Conservation (phyloP, 495 filamentous ascomycete species). For the Neurospora sp. region DNA sequence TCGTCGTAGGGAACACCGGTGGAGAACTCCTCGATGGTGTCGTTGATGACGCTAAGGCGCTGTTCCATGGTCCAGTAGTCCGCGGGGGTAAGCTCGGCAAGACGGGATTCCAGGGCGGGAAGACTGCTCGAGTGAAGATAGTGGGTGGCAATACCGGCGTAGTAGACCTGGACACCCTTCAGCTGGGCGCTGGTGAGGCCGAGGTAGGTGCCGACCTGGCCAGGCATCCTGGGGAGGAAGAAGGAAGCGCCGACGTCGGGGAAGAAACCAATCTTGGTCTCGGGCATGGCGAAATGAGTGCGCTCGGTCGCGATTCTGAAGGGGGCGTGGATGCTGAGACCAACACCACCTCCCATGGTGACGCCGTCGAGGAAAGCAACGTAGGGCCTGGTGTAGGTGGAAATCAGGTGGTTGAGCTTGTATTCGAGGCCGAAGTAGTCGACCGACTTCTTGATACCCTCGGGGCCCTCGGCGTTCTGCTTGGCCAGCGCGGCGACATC, state of each 20-base stretch:
- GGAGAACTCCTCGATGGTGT: constrained; percentile 82
- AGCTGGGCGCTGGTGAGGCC: constrained; percentile 77
- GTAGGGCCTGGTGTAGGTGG: constrained; percentile 89
- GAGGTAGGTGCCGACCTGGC: constrained; percentile 76
- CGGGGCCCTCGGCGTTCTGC: constrained; percentile 54
- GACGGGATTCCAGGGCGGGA: constrained; percentile 66
- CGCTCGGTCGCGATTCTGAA: constrained; percentile 94
- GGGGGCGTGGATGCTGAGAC: constrained; percentile 86
- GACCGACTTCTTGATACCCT: constrained; percentile 57
- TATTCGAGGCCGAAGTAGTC: constrained; percentile 92
- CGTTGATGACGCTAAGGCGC: constrained; percentile 62
- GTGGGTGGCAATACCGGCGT: constrained; percentile 82
- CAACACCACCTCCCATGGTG: constrained; percentile 97
- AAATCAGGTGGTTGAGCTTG: constrained; percentile 84
- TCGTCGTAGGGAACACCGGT: constrained; percentile 69
- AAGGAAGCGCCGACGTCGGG: constrained; percentile 94
- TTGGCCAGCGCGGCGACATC: constrained; percentile 71
- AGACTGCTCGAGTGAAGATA: constrained; percentile 85
- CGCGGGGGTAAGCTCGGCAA: constrained; percentile 79
- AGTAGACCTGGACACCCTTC: constrained; percentile 72
- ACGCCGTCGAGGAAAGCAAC: constrained; percentile 95
- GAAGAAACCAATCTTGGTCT: constrained; percentile 96
- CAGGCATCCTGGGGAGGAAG: constrained; percentile 84
- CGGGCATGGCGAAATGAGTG: constrained; percentile 94
- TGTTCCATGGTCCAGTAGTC: constrained; percentile 53